Percentiles rank a stretch among this genome's conserved stretches.
Conservation (phyloP, 495 filamentous ascomycete genomes). For the Hyphodiscus hymeniophilus region DNA sequence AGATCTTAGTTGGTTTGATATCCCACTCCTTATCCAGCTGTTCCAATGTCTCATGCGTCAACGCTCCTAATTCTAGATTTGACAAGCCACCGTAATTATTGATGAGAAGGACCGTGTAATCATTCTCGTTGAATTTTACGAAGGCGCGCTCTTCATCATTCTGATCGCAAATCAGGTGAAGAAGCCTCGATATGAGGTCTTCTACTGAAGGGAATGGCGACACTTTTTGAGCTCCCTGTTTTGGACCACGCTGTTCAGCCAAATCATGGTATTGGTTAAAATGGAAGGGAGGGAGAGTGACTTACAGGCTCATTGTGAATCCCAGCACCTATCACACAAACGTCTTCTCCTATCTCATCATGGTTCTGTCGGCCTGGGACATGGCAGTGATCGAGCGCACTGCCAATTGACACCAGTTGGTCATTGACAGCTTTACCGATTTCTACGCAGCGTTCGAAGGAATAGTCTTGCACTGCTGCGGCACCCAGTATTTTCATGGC, state of each 20-base stretch:
- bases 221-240: slow-evolving; percentile 39
- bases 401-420: slow-evolving; percentile 51
- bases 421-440: slow-evolving; percentile 44
- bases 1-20: slow-evolving; percentile 29
- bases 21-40: slow-evolving; percentile 32
- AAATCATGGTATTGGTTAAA: no score
- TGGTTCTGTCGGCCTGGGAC: slow-evolving; percentile 52
- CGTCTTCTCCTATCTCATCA: slow-evolving; percentile 36
- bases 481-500: slow-evolving; percentile 18
- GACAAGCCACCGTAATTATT: slow-evolving; percentile 60
- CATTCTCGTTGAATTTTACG: slow-evolving; percentile 44
- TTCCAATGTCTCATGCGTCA: slow-evolving; percentile 43
- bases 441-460: slow-evolving; percentile 47
- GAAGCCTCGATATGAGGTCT: slow-evolving; percentile 44
- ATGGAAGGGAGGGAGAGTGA: background rate
- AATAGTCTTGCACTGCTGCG: slow-evolving; percentile 22
- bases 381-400: slow-evolving; percentile 55
- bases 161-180: slow-evolving; percentile 46
- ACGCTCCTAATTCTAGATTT: slow-evolving; percentile 49
- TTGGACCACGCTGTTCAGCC: no score
- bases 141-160: slow-evolving; percentile 48
- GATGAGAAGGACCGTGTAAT: slow-evolving; percentile 48
- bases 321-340: slow-evolving; percentile 50
- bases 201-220: slow-evolving; percentile 44
- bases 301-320: slow-evolving; percentile 53